Percentiles rank a stretch among this genome's conserved stretches.
Evolutionary conservation across 2,329 filamentous ascomycete genomes (phyloP).

Genomic region (Lanzia echinophila): DNA sequence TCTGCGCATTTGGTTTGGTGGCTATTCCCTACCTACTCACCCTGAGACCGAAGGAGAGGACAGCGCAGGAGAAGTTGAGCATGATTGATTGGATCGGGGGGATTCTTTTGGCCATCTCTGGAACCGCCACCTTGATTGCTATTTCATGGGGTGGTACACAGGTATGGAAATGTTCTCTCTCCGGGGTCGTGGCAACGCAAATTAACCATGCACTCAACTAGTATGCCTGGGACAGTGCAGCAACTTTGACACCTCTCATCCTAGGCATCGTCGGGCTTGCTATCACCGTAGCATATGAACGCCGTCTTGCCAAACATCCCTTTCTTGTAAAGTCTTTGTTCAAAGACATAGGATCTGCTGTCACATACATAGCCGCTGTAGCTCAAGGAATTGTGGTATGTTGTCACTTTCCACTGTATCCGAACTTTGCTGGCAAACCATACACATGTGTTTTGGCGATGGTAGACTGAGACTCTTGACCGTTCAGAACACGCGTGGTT

Average conservation of each 20-base stretch:
- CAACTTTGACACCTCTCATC: conserved; percentile 39
- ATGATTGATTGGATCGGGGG: conserved; percentile 58
- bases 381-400: background rate
- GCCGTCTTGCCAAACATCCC: background rate
- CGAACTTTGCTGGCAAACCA: conserved; percentile 11
- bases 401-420: background rate
- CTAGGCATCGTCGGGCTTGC: background rate
- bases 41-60: background rate
- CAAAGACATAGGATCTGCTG: background rate
- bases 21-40: conserved; percentile 8
- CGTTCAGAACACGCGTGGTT: too few species aligned
- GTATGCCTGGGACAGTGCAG: conserved; percentile 44
- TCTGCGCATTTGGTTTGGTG: conserved; percentile 5
- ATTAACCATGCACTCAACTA: background rate
- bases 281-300: background rate
- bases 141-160: conserved; percentile 57
- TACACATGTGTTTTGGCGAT: too few species aligned
- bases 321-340: background rate
- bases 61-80: background rate
- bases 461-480: too few species aligned
- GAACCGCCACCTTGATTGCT: conserved; percentile 51
- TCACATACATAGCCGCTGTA: background rate
- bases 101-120: conserved; percentile 49
- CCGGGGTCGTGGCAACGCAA: conserved; percentile 43
- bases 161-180: conserved; percentile 15